Percentiles rank a stretch among this genome's conserved stretches.
Evolutionary conservation across 78 protist species (phyloP).

Genomic region (Dictyostelium citrinum): DNA sequence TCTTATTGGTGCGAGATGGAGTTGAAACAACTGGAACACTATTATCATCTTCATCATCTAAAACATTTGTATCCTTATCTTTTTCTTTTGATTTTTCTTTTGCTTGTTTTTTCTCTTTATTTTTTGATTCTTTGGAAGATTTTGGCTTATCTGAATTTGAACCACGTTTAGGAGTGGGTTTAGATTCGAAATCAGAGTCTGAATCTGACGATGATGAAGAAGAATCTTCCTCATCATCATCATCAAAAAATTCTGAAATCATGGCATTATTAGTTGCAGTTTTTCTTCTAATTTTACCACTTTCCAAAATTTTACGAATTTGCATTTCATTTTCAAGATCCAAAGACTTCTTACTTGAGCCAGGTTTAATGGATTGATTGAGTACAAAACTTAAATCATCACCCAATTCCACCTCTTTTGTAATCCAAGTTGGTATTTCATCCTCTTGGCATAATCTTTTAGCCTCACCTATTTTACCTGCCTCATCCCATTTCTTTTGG

Average conservation of each 20-base stretch:
- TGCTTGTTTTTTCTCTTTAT: not conserved
- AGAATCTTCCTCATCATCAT: not conserved
- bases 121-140: not conserved
- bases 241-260: not conserved
- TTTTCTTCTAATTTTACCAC: conserved; percentile 26
- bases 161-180: conserved; percentile 7
- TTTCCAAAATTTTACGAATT: conserved; percentile 2
- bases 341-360: not conserved
- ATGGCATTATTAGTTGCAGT: not conserved
- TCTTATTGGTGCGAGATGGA: not conserved
- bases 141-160: not conserved
- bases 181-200: not conserved
- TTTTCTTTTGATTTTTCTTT: not conserved
- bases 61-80: not conserved
- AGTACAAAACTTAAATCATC: conserved; percentile 61
- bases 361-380: not conserved
- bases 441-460: conserved; percentile 38
- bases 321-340: not conserved
- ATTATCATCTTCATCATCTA: not conserved
- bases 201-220: not conserved
- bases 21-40: not conserved
- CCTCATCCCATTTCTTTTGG: conserved; percentile 8
- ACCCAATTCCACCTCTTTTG: conserved; percentile 10
- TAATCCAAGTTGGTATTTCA: conserved; percentile 69
- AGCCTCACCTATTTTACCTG: conserved; percentile 25